phyloP scores from a whole-genome alignment of 148 eudicot species.

The Nepenthes gracilis region DNA sequence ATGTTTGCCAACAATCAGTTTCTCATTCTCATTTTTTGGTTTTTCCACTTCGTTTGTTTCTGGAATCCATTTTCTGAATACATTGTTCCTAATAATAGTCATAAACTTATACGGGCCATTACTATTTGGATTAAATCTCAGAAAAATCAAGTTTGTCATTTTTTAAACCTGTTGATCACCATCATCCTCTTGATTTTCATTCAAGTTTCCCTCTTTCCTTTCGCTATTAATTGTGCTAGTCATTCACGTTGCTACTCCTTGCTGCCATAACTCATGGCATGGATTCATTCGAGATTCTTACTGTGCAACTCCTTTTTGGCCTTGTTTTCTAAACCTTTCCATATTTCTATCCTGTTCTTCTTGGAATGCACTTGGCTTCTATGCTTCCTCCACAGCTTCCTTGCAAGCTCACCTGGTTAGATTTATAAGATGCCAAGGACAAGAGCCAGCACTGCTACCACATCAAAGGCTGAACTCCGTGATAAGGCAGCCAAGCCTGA shows the following conservation, averaged over 20 bases:
- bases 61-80: constrained; percentile 25
- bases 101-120: constrained; percentile 23
- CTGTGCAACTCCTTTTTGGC: constrained; percentile 57
- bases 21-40: constrained; percentile 24
- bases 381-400: constrained; percentile 59
- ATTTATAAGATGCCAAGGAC: constrained; percentile 74
- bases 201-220: constrained; percentile 44
- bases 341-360: constrained; percentile 45
- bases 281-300: constrained; percentile 58
- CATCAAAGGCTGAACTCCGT: constrained; percentile 27
- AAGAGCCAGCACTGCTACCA: constrained; percentile 37
- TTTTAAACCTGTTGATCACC: constrained; percentile 49
- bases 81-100: constrained; percentile 26
- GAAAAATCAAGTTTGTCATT: constrained; percentile 32
- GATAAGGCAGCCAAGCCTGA: constrained; percentile 32
- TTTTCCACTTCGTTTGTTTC: constrained; percentile 8
- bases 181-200: constrained; percentile 39
- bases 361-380: constrained; percentile 70
- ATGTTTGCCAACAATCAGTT: background rate
- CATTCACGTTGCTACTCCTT: constrained; percentile 47
- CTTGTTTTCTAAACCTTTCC: constrained; percentile 57
- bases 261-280: constrained; percentile 70
- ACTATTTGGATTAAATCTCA: constrained; percentile 20
- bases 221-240: constrained; percentile 30
- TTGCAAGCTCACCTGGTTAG: constrained; percentile 38